Conservation (phyloP, 495 filamentous ascomycete species). For the Trichodelitschia bisporula region DNA sequence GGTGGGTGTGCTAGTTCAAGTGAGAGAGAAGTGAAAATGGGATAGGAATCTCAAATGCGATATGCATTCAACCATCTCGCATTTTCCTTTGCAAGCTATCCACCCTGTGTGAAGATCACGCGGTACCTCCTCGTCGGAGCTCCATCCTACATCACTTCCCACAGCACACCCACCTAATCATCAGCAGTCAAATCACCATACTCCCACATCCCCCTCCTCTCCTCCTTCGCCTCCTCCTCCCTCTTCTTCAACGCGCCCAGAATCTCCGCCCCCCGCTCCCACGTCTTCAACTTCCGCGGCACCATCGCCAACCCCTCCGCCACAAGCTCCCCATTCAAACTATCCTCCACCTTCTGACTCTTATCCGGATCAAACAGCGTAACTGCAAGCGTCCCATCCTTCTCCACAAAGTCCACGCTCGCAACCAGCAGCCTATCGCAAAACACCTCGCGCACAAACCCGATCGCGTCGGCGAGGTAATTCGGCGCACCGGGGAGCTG, state of each 20-base stretch:
- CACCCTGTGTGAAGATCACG: too few species aligned
- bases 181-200: slow-evolving; percentile 91
- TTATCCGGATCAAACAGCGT: slow-evolving; percentile 66
- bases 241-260: slow-evolving; percentile 39
- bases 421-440: slow-evolving; percentile 51
- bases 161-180: too few species aligned
- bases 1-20: slow-evolving; percentile 10
- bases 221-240: slow-evolving; percentile 50
- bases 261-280: slow-evolving; percentile 47
- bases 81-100: too few species aligned
- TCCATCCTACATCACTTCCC: too few species aligned
- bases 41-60: too few species aligned
- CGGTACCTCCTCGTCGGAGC: too few species aligned
- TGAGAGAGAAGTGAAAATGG: too few species aligned
- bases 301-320: slow-evolving; percentile 73
- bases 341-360: slow-evolving; percentile 29
- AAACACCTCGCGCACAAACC: slow-evolving; percentile 41
- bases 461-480: slow-evolving; percentile 57
- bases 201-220: slow-evolving; percentile 79
- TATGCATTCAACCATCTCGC: too few species aligned
- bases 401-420: slow-evolving; percentile 59
- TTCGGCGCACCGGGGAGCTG: slow-evolving; percentile 59
- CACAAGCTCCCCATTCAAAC: slow-evolving; percentile 68
- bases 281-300: slow-evolving; percentile 63
- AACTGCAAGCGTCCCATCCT: slow-evolving; percentile 51